Percentiles rank a stretch among this genome's conserved stretches.
Evolutionary conservation across 2,329 filamentous ascomycete species (phyloP).

Genomic region (Xylariaceae sp.): DNA sequence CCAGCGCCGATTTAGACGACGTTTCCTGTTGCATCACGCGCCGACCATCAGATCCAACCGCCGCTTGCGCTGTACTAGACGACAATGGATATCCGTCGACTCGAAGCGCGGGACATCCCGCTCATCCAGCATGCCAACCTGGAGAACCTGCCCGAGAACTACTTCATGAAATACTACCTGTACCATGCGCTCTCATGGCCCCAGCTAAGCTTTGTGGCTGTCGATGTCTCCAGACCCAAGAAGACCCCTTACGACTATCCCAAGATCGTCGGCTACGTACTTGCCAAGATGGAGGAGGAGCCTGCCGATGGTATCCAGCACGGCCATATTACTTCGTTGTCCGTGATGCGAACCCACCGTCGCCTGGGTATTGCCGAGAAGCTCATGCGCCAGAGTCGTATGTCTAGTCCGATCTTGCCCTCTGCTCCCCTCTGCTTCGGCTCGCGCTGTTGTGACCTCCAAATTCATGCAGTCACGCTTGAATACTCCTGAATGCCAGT

Average conservation of each 20-base stretch:
- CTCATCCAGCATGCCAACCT: slow-evolving; percentile 98
- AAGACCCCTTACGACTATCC: slow-evolving; percentile 82
- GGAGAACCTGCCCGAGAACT: slow-evolving; percentile 98
- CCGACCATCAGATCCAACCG: not conserved
- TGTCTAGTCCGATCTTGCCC: slow-evolving; percentile 34
- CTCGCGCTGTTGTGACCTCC: not conserved
- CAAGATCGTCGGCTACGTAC: slow-evolving; percentile 97
- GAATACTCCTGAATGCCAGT: not conserved
- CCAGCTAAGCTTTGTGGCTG: slow-evolving; percentile 91
- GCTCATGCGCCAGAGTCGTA: slow-evolving; percentile 93
- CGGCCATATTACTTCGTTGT: slow-evolving; percentile 92
- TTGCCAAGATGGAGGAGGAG: slow-evolving; percentile 99
- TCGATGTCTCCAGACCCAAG: slow-evolving; percentile 77
- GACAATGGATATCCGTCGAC: slow-evolving; percentile 81
- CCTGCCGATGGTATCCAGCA: slow-evolving; percentile 84
- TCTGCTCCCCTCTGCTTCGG: not conserved
- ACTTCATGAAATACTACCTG: slow-evolving; percentile 99
- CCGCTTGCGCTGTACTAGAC: not conserved
- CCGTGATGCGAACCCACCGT: slow-evolving; percentile 93
- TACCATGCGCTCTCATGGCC: slow-evolving; percentile 99
- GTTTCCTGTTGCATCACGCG: not conserved
- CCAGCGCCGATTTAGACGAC: not conserved
- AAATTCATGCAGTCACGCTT: not conserved
- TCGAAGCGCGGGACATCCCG: slow-evolving; percentile 77
- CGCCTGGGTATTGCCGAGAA: slow-evolving; percentile 91